phyloP scores from a whole-genome alignment of 1,284 basidiomycete genomes.

The Prillingera fragicola region DNA sequence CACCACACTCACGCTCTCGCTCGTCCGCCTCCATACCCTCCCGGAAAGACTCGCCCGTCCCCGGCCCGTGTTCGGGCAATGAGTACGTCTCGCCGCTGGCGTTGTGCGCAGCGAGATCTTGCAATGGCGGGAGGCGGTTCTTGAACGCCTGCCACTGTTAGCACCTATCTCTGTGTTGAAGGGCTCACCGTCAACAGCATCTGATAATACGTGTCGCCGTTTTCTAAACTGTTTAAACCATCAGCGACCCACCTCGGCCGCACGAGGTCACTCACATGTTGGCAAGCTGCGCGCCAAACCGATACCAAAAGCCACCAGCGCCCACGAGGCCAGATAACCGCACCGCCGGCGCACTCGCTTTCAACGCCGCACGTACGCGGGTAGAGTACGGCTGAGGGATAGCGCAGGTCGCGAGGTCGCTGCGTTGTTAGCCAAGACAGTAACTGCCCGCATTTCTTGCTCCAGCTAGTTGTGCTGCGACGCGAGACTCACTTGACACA shows the following conservation, averaged over 20 bases:
- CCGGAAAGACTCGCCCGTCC: slow-evolving; percentile 64
- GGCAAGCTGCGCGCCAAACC: slow-evolving; percentile 74
- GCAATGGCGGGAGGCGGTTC: slow-evolving; percentile 67
- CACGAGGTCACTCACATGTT: slow-evolving; percentile 24
- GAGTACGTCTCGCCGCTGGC: slow-evolving; percentile 57
- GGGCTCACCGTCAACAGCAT: slow-evolving; percentile 60
- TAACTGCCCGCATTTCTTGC: too few relatives aligned
- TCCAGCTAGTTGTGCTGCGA: too few relatives aligned
- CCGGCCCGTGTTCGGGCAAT: slow-evolving; percentile 38
- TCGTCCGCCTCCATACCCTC: slow-evolving; percentile 84
- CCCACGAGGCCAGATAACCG: slow-evolving; percentile 73
- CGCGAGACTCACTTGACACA: slow-evolving; percentile 64
- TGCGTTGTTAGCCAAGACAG: slow-evolving; percentile 38
- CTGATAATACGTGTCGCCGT: slow-evolving; percentile 41
- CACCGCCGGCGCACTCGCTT: slow-evolving; percentile 74
- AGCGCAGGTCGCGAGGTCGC: slow-evolving; percentile 78
- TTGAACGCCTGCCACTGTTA: slow-evolving; percentile 64
- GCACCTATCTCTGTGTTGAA: slow-evolving; percentile 4
- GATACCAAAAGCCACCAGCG: slow-evolving; percentile 82
- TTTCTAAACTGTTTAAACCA: slow-evolving; percentile 11
- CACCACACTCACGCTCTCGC: slow-evolving; percentile 67
- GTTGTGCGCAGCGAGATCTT: slow-evolving; percentile 85
- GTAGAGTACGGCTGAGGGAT: slow-evolving; percentile 69
- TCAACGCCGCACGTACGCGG: slow-evolving; percentile 73
- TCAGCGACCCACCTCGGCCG: neutral